phyloP scores from a whole-genome alignment of 306 rosid genomes.

The Medicago ruthenica region DNA sequence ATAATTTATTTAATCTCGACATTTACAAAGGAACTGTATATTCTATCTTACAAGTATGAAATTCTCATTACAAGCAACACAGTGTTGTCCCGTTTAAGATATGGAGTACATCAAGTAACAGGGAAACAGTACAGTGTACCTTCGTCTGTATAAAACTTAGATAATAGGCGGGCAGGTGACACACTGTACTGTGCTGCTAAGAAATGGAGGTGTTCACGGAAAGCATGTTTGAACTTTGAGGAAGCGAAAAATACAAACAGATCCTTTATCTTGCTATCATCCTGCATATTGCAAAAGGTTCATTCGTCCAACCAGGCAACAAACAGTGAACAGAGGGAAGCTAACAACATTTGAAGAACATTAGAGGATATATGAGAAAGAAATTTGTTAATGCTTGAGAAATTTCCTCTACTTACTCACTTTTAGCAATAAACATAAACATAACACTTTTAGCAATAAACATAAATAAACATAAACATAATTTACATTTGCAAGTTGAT shows the following conservation, averaged over 20 bases:
- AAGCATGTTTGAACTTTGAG: conserved; percentile 66
- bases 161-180: conserved; percentile 63
- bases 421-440: neutral
- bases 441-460: neutral
- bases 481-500: neutral
- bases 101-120: conserved; percentile 28
- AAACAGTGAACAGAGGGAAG: conserved; percentile 13
- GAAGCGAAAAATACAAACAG: conserved; percentile 72
- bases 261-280: conserved; percentile 61
- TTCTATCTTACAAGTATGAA: neutral
- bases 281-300: conserved; percentile 59
- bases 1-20: neutral
- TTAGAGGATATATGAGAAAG: neutral
- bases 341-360: conserved; percentile 9
- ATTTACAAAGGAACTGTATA: conserved; percentile 3
- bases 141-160: conserved; percentile 77
- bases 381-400: neutral
- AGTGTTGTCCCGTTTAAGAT: conserved; percentile 5
- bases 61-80: conserved; percentile 23
- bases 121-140: conserved; percentile 57
- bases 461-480: neutral
- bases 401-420: conserved; percentile 1
- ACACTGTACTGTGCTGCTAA: conserved; percentile 66
- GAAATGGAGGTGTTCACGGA: conserved; percentile 70
- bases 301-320: conserved; percentile 28